Conservation (phyloP, 305 asterid species). For the Rubia balearica region DNA sequence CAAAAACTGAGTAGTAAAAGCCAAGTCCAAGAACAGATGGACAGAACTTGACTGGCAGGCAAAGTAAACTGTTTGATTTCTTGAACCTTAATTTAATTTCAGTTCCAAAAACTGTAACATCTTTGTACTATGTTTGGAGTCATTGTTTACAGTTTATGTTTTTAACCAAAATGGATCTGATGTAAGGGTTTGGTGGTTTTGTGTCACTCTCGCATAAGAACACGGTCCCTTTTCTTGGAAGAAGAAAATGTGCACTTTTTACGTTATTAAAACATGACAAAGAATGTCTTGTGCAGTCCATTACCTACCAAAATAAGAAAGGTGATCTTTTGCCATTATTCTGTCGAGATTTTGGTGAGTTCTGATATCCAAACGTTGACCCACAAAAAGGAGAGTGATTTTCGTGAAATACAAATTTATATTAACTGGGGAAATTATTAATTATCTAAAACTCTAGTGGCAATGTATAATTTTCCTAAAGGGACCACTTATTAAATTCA, state of each 20-base stretch:
- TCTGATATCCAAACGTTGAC: constrained; percentile 3
- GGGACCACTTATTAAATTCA: too few relatives aligned
- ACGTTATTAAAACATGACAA: not conserved
- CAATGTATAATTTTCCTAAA: too few relatives aligned
- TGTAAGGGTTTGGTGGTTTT: not conserved
- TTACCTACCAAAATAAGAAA: not conserved
- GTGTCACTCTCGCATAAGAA: not conserved
- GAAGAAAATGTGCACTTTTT: not conserved
- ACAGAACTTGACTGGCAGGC: constrained; percentile 66
- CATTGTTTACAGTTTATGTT: not conserved
- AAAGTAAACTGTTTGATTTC: constrained; percentile 31
- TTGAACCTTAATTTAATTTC: not conserved
- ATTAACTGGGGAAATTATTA: too few relatives aligned
- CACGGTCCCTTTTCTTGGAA: not conserved
- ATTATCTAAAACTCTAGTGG: too few relatives aligned
- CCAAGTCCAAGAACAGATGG: not conserved
- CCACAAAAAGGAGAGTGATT: not conserved
- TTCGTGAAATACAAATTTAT: too few relatives aligned
- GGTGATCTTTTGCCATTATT: not conserved
- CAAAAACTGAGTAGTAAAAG: constrained; percentile 1
- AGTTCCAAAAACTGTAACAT: not conserved
- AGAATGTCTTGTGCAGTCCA: not conserved
- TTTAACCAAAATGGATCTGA: not conserved
- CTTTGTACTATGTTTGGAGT: not conserved
- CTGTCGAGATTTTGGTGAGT: constrained; percentile 1